Base-by-base conservation (phyloP, 352 stramenopile species). In the Pythium sp. region DNA sequence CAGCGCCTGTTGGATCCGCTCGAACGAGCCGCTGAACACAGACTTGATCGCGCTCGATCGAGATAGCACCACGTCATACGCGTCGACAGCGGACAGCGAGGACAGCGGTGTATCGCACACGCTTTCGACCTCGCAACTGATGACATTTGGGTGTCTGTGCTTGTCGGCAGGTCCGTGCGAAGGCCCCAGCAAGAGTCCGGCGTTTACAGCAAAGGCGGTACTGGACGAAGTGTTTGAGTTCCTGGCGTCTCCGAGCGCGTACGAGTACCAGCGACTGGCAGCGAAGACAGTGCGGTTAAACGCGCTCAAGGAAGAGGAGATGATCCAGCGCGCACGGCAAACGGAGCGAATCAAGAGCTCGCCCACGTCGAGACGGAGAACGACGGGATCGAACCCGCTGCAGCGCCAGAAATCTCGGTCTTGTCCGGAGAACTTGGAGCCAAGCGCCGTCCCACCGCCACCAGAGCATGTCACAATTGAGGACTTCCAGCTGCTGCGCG, bases 401-500 rank as follows among this genome's bases (percentile, higher is more conserved):
- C 47, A 73, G 41, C 64, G 64, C 6, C 56, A 64, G 32, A 28
- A 49, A 18, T 69, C 64, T 28, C 58, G 66, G 28, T 72, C 69
- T 36, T 61, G 46, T 20, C 56, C 64, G 3, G 56, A 69, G 24
- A 49, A 59, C 30, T 14, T 70, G 28, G 57, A 70, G 5, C 18
- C 59, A 14, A 54, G 15, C 34, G 20, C 43, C 11, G 38, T 3
- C 9, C 57, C 28, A 30, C 51, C 11, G 38, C 38, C 51, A 24
- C 54, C 24, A 3, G 58, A 70, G 30, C 46, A 65, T 15, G 66
- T 71, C 30, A 66, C 58, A 8, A 73, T 61, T 28, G 41, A 68
- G 54, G 47, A 54, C 28, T 61, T 62, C 36, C 90, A 99, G 67
- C 74, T 99, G 3, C 80, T 99, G 26, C 96, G 94, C 28, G 96